Conservation (phyloP, 169 alveolate genomes). For the Cryptosporidium canis region DNA sequence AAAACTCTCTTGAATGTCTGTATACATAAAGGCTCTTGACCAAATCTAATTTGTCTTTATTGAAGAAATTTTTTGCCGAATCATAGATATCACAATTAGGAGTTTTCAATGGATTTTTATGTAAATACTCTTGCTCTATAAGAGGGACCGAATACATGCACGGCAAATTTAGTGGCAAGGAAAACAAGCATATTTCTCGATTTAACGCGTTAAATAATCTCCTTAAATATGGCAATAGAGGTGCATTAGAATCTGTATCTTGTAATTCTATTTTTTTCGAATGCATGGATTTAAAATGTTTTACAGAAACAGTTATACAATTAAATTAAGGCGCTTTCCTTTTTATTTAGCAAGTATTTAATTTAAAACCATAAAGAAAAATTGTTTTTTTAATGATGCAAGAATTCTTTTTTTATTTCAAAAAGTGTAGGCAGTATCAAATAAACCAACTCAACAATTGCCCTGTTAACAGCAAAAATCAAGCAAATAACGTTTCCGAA, state of each 20-base stretch:
- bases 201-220: conserved; percentile 47
- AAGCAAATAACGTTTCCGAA: too few species aligned
- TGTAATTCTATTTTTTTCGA: conserved; percentile 31
- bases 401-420: too few species aligned
- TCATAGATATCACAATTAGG: neutral
- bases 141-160: conserved; percentile 37
- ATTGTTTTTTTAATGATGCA: too few species aligned
- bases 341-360: neutral
- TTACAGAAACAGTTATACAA: neutral
- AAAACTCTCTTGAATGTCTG: conserved; percentile 55
- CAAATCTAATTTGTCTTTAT: neutral
- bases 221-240: conserved; percentile 56
- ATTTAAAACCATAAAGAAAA: neutral
- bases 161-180: conserved; percentile 21
- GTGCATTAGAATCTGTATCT: conserved; percentile 62
- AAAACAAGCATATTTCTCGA: conserved; percentile 32
- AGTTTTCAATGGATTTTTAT: neutral
- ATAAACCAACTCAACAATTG: too few species aligned
- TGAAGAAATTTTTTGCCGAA: neutral
- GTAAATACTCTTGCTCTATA: conserved; percentile 26
- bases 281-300: conserved; percentile 1
- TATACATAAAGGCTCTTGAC: conserved; percentile 35
- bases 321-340: neutral
- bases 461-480: too few species aligned
- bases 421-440: too few species aligned